These are phyloP conservation scores for Chrysoporthe austroafricana DNA, from an alignment of 2,329 filamentous ascomycete species.

Conservation along the genomic window DNA sequence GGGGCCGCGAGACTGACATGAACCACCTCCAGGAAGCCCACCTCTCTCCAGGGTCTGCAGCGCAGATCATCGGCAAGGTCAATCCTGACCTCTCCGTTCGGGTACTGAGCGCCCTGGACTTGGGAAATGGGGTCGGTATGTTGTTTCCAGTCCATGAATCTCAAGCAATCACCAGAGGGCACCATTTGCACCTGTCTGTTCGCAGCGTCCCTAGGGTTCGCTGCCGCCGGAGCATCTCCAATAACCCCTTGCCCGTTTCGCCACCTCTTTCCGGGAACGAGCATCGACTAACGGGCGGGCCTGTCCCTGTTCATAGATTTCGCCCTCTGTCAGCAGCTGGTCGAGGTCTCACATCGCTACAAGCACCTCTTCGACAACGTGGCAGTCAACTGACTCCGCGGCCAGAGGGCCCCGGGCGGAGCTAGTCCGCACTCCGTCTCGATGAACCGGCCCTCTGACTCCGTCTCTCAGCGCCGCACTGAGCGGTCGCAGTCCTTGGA, in stretches of 20 bases:
- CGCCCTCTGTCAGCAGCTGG: constrained; percentile 74
- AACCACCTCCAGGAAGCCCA: constrained; percentile 65
- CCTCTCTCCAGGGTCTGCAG: constrained; percentile 69
- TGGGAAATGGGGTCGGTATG: constrained; percentile 72
- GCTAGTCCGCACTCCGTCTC: constrained; percentile 17
- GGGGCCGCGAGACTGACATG: not conserved
- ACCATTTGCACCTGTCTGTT: constrained; percentile 3
- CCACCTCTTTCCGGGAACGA: not conserved
- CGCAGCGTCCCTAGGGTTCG: not conserved
- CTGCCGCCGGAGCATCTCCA: not conserved
- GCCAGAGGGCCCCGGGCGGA: constrained; percentile 9
- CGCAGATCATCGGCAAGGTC: constrained; percentile 81
- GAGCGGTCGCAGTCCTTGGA: not conserved
- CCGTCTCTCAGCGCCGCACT: constrained; percentile 17
- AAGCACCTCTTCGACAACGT: constrained; percentile 76
- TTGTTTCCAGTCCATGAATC: constrained; percentile 31
- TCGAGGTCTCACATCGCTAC: constrained; percentile 82
- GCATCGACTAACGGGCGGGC: not conserved
- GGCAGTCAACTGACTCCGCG: constrained; percentile 30
- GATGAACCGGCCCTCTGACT: constrained; percentile 22
- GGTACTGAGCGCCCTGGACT: constrained; percentile 70
- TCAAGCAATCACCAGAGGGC: not conserved
- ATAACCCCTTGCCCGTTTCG: not conserved
- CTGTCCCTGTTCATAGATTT: constrained; percentile 61
- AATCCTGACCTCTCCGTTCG: constrained; percentile 73